These are phyloP conservation scores for Mycena chlorophos DNA, from an alignment of 768 basidiomycete genomes.

Conservation along the genomic window DNA sequence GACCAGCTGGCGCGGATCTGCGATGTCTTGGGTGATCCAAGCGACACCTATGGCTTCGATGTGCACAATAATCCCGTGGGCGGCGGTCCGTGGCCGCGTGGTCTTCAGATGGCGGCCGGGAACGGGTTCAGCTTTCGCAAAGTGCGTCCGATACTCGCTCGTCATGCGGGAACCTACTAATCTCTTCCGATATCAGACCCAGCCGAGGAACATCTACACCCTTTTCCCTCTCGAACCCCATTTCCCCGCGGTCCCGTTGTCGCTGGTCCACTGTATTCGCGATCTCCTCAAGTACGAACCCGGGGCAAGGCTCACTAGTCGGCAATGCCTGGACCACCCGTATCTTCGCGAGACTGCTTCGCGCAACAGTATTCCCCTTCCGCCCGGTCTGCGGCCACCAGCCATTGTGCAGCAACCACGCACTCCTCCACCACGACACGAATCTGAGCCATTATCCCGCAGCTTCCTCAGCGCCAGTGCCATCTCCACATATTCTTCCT, in stretches of 20 bases:
- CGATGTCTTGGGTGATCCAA: slow-evolving; percentile 91
- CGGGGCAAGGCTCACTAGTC: slow-evolving; percentile 78
- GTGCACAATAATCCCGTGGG: slow-evolving; percentile 67
- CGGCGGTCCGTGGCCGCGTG: slow-evolving; percentile 85
- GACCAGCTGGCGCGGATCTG: slow-evolving; percentile 93
- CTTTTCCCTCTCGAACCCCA: slow-evolving; percentile 60
- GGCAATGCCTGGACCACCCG: slow-evolving; percentile 82
- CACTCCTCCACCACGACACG: slow-evolving; percentile 11
- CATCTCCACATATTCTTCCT: slow-evolving; percentile 28
- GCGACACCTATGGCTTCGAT: slow-evolving; percentile 79
- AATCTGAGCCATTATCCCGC: slow-evolving; percentile 13
- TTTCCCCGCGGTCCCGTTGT: slow-evolving; percentile 64
- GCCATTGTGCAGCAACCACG: slow-evolving; percentile 26
- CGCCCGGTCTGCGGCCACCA: slow-evolving; percentile 48
- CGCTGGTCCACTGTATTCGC: slow-evolving; percentile 86
- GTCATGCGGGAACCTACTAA: slow-evolving; percentile 1
- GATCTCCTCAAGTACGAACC: slow-evolving; percentile 94
- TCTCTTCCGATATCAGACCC: slow-evolving; percentile 43
- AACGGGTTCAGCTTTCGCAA: slow-evolving; percentile 89
- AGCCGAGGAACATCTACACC: slow-evolving; percentile 64
- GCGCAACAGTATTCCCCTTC: slow-evolving; percentile 64
- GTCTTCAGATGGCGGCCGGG: slow-evolving; percentile 82
- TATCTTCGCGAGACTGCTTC: slow-evolving; percentile 83
- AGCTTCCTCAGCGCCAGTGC: slow-evolving; percentile 8
- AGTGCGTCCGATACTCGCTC: slow-evolving; percentile 47